Base-by-base conservation (phyloP, 805 yeast species). In the Komagataella populi region DNA sequence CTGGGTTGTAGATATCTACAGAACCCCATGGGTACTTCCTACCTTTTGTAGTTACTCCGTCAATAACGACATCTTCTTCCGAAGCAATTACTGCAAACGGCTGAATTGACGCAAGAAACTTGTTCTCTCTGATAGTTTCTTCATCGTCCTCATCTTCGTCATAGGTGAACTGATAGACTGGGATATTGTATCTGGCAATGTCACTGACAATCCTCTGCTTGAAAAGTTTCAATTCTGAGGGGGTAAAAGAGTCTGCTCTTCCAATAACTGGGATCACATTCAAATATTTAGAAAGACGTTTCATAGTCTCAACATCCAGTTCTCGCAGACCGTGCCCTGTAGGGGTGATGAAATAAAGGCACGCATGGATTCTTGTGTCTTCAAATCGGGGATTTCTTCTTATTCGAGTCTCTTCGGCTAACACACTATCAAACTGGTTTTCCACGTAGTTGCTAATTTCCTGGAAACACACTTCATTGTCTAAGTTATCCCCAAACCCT, bases 371-470 rank as follows among this genome's bases (percentile, higher is more conserved):
- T 59, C 93, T 72, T 16, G 89, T 74, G 67, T 86, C 91, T 57
- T 77, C 82, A 61, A 84, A 81, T 56, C 87, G 72, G 23, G 96
- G 96, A 63, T 87, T 87, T 74, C 97, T 82, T 65, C 77, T 77
- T 56, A 89, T 87, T 55, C 91, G 74, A 1, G 93, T 85, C 64
- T 89, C 96, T 63, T 89, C 96, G 1, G 87, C 87, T 48, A 89
- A 73, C 0, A 86, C 88, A 52, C 75, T 70, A 62, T 84, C 90
- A 61, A 84, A 85, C 61, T 85, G 91, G 62, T 83, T 88, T 62
- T 83, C 84, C 59, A 86, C 67, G 62, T 76, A 86, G 52, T 74
- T 72, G 50, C 78, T 77, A 50, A 85, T 77, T 61, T 85, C 93
- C 10, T 68, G 70, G 59, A 77, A 80, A 61, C 91, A 84, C 49